A percentile compares a stretch with the other conserved stretches of the same genome.
Conservation (phyloP, 2,329 filamentous ascomycete genomes). For the Plectosphaerella sp. region DNA sequence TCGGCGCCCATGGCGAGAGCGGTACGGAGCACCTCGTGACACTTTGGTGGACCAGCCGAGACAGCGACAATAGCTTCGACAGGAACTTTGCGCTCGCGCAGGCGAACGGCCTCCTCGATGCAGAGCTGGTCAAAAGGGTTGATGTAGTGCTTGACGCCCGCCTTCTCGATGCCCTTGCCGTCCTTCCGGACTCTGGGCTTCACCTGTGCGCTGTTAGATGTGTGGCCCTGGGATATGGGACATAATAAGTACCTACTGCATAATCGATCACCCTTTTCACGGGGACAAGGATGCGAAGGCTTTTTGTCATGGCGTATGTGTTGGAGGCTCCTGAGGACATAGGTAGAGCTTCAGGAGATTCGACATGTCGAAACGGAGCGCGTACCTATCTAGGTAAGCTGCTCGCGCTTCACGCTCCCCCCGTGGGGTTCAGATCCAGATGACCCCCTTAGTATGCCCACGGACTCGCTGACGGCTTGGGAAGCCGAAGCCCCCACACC, state of each 20-base stretch:
- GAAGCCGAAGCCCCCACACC: conserved; percentile 26
- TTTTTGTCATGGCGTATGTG: conserved; percentile 3
- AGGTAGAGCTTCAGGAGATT: not conserved
- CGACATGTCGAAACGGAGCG: too few species aligned
- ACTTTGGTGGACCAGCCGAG: conserved; percentile 82
- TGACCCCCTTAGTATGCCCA: too few species aligned
- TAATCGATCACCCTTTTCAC: conserved; percentile 84
- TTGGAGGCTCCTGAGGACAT: conserved; percentile 32
- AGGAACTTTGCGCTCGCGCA: conserved; percentile 79
- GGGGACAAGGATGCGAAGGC: conserved; percentile 61
- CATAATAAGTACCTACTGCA: conserved; percentile 57
- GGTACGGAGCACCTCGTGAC: conserved; percentile 86
- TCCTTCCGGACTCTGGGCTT: conserved; percentile 67
- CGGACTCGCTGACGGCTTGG: conserved; percentile 25
- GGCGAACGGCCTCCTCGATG: conserved; percentile 90
- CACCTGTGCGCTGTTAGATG: conserved; percentile 38
- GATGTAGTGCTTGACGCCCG: conserved; percentile 94
- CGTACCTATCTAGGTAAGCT: too few species aligned
- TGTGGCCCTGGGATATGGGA: not conserved
- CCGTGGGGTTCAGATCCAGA: too few species aligned
- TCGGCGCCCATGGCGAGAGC: conserved; percentile 99
- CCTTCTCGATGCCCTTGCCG: conserved; percentile 83
- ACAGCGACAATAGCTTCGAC: conserved; percentile 92
- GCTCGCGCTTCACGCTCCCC: too few species aligned
- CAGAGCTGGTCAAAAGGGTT: conserved; percentile 99